Base-by-base conservation (phyloP, 495 filamentous ascomycete genomes). In the Penicillium silybi region DNA sequence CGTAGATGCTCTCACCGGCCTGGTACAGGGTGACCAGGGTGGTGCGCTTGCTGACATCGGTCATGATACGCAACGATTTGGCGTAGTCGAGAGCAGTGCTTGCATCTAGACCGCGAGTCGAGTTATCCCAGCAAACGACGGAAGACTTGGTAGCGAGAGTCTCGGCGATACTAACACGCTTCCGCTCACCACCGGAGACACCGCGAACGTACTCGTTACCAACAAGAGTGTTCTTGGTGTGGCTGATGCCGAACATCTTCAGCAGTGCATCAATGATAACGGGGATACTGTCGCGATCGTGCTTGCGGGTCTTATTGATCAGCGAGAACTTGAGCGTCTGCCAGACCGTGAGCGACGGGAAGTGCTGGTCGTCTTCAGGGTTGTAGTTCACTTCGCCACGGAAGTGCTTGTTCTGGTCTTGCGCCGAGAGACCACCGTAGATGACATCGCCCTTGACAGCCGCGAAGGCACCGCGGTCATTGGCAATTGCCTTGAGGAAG, bases 1-100 rank as follows among this genome's bases (percentile, higher is more conserved):
- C 79, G 63, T 90, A 92, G 56, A 92, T 91, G 29, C 82, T 86
- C 63, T 93, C 84, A 44, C 89, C 86, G 1, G 88, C 88, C 62
- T 93, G 89, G 69, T 93, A 93, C 1, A 93, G 72, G 1, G 89
- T 92, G 18, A 90, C 89, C 27, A 95, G 75, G 0, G 88, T 92
- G 5, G 89, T 93, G 11, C 85, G 82, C 58, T 89, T 81, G 60
- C 79, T 87, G 48, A 93, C 81, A 52, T 90, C 87, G 18, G 90
- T 92, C 82, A 93, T 89, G 55, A 89, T 85, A 11, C 88, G 80
- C 29, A 92, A 67, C 0, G 85, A 87, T 51, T 82, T 86, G 17
- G 86, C 86, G 57, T 88, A 92, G 62, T 92, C 88, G 17, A 92
- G 73, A 1, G 89, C 89, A 5, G 89, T 91, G 20, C 80, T 85